phyloP scores from a whole-genome alignment of 306 rosid species.

The Rubus parviflorus region DNA sequence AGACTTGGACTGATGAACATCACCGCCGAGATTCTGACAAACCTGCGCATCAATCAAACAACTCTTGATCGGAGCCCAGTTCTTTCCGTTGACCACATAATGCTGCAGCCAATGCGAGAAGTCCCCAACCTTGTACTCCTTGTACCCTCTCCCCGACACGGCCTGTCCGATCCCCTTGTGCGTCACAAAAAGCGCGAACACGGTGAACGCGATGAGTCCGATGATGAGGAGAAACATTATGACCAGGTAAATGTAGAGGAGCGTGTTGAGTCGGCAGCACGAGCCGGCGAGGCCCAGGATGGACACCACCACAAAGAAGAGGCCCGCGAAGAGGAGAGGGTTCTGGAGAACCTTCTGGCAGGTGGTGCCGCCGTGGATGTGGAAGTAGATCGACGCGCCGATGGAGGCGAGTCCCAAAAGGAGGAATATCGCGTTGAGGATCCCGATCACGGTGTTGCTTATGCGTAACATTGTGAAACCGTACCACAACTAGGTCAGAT shows the following conservation, averaged over 20 bases:
- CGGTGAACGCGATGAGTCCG: constrained; percentile 51
- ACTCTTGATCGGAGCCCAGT: constrained; percentile 67
- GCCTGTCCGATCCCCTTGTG: constrained; percentile 50
- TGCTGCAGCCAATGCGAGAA: constrained; percentile 75
- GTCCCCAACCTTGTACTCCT: constrained; percentile 51
- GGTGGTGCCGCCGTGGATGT: constrained; percentile 36
- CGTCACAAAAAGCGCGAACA: constrained; percentile 58
- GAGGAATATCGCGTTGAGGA: constrained; percentile 53
- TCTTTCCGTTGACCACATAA: constrained; percentile 52
- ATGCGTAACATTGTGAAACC: constrained; percentile 41
- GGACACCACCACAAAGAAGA: constrained; percentile 45
- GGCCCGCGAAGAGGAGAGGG: constrained; percentile 58
- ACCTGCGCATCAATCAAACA: constrained; percentile 58
- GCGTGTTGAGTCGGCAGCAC: constrained; percentile 38
- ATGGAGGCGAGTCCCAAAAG: constrained; percentile 52
- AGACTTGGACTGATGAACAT: constrained; percentile 29
- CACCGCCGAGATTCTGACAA: constrained; percentile 45
- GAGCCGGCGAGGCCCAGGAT: constrained; percentile 63
- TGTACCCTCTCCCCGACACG: constrained; percentile 49
- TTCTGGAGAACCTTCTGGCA: constrained; percentile 61
- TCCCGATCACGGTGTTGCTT: constrained; percentile 60
- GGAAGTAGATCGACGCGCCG: constrained; percentile 40
- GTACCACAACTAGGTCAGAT: neutral
- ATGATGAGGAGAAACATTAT: constrained; percentile 53
- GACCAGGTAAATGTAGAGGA: constrained; percentile 52